Evolutionary conservation across 306 rosid species (phyloP).

Genomic region (Rosa rugosa): DNA sequence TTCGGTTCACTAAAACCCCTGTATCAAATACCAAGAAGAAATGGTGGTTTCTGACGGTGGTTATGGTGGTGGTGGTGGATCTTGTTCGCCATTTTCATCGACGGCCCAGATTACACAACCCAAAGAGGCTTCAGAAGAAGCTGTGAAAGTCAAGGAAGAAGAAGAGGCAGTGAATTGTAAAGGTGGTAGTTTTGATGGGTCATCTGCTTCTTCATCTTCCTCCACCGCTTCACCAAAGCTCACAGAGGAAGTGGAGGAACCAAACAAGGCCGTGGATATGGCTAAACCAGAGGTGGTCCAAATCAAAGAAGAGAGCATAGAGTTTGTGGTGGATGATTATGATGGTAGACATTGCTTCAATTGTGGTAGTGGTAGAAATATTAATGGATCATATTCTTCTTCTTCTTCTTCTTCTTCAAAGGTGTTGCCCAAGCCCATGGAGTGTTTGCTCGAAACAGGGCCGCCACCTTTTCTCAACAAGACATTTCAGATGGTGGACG

Average conservation of each 20-base stretch:
- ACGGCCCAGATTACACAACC: constrained; percentile 5
- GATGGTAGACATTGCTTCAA: constrained; percentile 2
- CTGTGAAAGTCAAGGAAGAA: constrained; percentile 6
- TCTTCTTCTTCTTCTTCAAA: constrained; percentile 34
- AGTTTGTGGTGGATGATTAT: constrained; percentile 11
- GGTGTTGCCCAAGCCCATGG: constrained; percentile 60
- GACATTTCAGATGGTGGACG: constrained; percentile 86
- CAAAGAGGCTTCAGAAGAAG: constrained; percentile 1
- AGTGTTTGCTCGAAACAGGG: constrained; percentile 62
- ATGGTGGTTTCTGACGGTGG: constrained; percentile 38
- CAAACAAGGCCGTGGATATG: constrained; percentile 15
- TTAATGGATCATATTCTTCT: constrained; percentile 21
- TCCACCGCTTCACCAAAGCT: background rate
- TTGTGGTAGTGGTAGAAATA: constrained; percentile 8
- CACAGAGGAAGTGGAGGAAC: background rate
- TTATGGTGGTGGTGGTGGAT: constrained; percentile 9
- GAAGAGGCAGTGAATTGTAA: background rate
- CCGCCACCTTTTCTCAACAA: constrained; percentile 91
- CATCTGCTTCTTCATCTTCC: constrained; percentile 22
- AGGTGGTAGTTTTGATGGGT: constrained; percentile 29
- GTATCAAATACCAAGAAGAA: background rate
- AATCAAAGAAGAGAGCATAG: constrained; percentile 45
- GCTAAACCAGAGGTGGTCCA: constrained; percentile 18
- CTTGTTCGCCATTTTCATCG: constrained; percentile 6
- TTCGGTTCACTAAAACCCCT: background rate